Evolutionary conservation across 1,139 yeast genomes (phyloP).

Genomic region (Yamadazyma pseudoaaseri): DNA sequence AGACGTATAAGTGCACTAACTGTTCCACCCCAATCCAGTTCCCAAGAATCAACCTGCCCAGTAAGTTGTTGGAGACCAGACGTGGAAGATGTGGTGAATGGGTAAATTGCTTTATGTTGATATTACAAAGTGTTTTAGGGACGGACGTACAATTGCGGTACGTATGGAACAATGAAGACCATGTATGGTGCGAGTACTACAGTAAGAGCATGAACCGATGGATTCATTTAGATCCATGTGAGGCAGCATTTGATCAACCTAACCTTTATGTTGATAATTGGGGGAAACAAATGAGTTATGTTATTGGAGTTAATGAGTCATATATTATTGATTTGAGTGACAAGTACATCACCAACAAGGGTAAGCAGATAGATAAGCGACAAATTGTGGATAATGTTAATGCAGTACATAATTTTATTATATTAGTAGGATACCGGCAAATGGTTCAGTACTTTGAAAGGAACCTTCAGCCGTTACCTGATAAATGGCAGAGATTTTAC

Average conservation of each 20-base stretch:
- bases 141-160: slow-evolving; percentile 61
- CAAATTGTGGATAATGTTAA: slow-evolving; percentile 35
- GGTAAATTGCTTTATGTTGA: slow-evolving; percentile 79
- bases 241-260: slow-evolving; percentile 82
- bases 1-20: slow-evolving; percentile 56
- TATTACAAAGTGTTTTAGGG: slow-evolving; percentile 59
- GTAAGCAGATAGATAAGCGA: slow-evolving; percentile 51
- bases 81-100: slow-evolving; percentile 94
- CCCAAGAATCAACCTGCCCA: slow-evolving; percentile 74
- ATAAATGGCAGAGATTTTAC: slow-evolving; percentile 18
- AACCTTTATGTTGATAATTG: slow-evolving; percentile 74
- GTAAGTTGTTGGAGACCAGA: slow-evolving; percentile 56
- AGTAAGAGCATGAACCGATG: slow-evolving; percentile 61
- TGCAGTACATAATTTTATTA: slow-evolving; percentile 37
- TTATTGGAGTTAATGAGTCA: slow-evolving; percentile 61
- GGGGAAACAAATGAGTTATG: slow-evolving; percentile 93
- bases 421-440: slow-evolving; percentile 33
- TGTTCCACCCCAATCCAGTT: slow-evolving; percentile 56
- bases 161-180: slow-evolving; percentile 89
- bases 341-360: slow-evolving; percentile 59
- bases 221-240: slow-evolving; percentile 92
- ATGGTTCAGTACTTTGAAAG: slow-evolving; percentile 26
- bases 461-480: slow-evolving; percentile 6
- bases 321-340: slow-evolving; percentile 69
- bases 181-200: slow-evolving; percentile 93